Conservation (phyloP, 108 stramenopile genomes). For the Cyclostephanos tholiformis region DNA sequence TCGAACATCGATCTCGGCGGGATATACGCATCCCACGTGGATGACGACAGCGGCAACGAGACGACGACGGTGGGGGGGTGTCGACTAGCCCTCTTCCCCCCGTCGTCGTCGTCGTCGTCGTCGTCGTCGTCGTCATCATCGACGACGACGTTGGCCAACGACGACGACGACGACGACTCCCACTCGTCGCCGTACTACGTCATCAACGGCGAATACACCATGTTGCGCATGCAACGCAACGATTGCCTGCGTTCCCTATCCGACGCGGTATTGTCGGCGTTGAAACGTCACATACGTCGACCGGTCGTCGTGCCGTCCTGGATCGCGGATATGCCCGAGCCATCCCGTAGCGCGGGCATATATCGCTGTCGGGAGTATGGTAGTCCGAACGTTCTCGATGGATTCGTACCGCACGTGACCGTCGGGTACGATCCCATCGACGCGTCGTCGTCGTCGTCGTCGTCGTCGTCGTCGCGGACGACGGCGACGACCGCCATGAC, state of each 20-base stretch:
- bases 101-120: too few relatives aligned
- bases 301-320: constrained; percentile 43
- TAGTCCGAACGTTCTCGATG: constrained; percentile 56
- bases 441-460: too few relatives aligned
- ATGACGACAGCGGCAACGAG: not conserved
- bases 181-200: too few relatives aligned
- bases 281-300: constrained; percentile 21
- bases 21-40: too few relatives aligned
- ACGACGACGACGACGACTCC: too few relatives aligned
- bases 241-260: constrained; percentile 46
- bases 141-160: too few relatives aligned
- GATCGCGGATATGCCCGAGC: constrained; percentile 38
- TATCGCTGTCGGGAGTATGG: constrained; percentile 37
- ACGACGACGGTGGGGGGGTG: too few relatives aligned
- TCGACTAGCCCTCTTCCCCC: too few relatives aligned
- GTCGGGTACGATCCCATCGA: constrained; percentile 51
- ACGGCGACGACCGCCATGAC: not conserved
- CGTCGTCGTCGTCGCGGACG: too few relatives aligned
- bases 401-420: constrained; percentile 52
- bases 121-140: too few relatives aligned
- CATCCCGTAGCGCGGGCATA: constrained; percentile 20
- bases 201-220: constrained; percentile 43
- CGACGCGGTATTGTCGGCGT: constrained; percentile 17
- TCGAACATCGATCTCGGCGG: constrained; percentile 25
- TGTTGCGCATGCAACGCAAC: constrained; percentile 31